Evolutionary conservation across 2,329 filamentous ascomycete genomes (phyloP), one percentile per base, ranked within the genome.

Genomic region (Trichophyton equinum): DNA sequence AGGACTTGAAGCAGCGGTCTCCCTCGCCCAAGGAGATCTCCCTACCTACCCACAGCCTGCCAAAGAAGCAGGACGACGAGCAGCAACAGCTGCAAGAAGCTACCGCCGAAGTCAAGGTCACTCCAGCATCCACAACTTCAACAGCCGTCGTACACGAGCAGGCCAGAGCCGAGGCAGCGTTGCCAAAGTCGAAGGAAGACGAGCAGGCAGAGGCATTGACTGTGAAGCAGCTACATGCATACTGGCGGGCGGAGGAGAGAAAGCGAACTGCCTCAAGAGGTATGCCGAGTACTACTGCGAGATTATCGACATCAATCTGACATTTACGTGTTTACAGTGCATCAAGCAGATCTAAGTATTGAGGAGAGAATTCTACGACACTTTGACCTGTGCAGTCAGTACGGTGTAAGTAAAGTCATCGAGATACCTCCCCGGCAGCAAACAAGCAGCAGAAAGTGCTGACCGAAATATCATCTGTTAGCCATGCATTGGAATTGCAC

Each of bases 331-430:
- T 59, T 13, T 60, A 22, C 60, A 77, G 85, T 95, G 40, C 94
- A 97, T 69, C 90, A 95, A 74, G 74, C 86, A 67, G 85, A 80
- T 1, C 71, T 97, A 66, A 81, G 79, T 9, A 66, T 88, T 53
- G 80, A 87, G 61, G 91, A 97, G 79, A 96, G 92, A 78, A 84
- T 97, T 27, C 74, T 97, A 68, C 80, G 92, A 64, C 89, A 96
- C 72, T 99, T 94, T 75, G 94, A 99, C 72, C 87, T 95, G 66
- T 94, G 86, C 69, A 89, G 83, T 63, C 89, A 96, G 69, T 99
- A 89, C 72, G 94, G 94, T 61, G 91, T 95, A 83, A 78, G 88
- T 30, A 30, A 30, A 30, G 1, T 84, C n/a, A 60, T 13, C 56
- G 2, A 13, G 13, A 38, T 27, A 59, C 51, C 4, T 60, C 57